A percentile compares a stretch with the other conserved stretches of the same genome.
phyloP scores from a whole-genome alignment of 1,284 basidiomycete species.

The Ganoderma boninense region DNA sequence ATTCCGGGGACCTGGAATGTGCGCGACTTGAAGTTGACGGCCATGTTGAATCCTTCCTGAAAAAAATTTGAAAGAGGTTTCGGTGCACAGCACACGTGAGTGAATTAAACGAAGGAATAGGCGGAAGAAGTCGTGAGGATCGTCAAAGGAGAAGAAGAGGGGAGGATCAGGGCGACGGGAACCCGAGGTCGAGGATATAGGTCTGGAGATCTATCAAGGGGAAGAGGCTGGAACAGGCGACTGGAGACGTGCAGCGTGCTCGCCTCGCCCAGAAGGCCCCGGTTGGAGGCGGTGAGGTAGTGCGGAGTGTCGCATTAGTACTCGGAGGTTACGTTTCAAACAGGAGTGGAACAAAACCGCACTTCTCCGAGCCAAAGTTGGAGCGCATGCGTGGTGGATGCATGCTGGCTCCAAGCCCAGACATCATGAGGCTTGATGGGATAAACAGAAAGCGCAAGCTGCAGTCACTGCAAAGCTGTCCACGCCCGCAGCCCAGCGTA shows the following conservation, averaged over 20 bases:
- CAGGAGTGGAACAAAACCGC: neutral
- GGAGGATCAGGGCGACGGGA: neutral
- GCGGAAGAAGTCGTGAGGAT: neutral
- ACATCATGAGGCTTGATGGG: neutral
- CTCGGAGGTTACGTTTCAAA: neutral
- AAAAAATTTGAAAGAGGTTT: neutral
- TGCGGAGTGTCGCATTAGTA: neutral
- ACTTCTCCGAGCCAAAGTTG: neutral
- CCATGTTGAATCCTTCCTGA: neutral
- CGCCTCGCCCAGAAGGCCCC: neutral
- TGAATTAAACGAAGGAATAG: neutral
- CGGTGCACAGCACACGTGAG: neutral
- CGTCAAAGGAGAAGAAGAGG: neutral
- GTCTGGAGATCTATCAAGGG: neutral
- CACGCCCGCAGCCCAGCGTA: neutral
- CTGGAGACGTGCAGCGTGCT: neutral
- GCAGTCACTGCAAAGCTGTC: neutral
- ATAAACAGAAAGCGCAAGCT: neutral
- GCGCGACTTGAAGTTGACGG: slow-evolving; percentile 24
- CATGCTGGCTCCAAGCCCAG: neutral
- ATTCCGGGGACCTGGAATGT: slow-evolving; percentile 70
- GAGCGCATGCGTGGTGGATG: neutral
- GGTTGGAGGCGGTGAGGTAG: neutral
- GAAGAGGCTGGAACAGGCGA: neutral
- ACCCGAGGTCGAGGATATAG: neutral